Conservation (phyloP, 495 filamentous ascomycete genomes). For the Penicillium silybi region DNA sequence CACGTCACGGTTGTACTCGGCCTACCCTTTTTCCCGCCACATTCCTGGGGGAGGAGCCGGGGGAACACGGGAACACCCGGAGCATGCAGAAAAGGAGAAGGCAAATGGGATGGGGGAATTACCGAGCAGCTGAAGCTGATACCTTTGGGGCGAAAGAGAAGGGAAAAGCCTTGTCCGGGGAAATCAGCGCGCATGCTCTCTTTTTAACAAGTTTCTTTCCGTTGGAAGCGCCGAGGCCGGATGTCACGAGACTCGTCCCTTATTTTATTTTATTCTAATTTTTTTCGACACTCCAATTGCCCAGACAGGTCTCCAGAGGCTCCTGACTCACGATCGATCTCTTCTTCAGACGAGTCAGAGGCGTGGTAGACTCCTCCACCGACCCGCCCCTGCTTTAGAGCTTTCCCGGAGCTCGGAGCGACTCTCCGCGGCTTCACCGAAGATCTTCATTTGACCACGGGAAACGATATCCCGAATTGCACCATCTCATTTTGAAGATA, state of each 20-base stretch:
- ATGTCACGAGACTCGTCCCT: conserved; percentile 21
- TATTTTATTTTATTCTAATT: background rate
- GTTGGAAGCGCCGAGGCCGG: conserved; percentile 40
- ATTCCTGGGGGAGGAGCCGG: conserved; percentile 18
- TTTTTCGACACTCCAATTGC: background rate
- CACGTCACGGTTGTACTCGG: background rate
- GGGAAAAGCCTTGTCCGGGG: conserved; percentile 36
- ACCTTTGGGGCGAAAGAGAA: conserved; percentile 9
- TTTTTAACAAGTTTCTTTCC: conserved; percentile 19
- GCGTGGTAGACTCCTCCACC: conserved; percentile 5
- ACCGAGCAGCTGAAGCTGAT: conserved; percentile 9
- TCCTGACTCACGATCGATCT: background rate
- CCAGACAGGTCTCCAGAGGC: background rate
- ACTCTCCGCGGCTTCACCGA: conserved; percentile 21
- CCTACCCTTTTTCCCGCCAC: background rate
- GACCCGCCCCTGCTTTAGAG: conserved; percentile 15
- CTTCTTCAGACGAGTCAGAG: conserved; percentile 1
- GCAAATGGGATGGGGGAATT: conserved; percentile 15
- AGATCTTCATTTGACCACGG: conserved; percentile 3
- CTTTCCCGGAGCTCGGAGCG: conserved; percentile 22
- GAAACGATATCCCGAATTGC: conserved; percentile 18
- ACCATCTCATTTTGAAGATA: conserved; percentile 1
- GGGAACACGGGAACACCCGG: conserved; percentile 26
- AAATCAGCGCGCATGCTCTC: background rate
- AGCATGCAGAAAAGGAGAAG: background rate